Conservation (phyloP, 371 early-diverging fungal species). For the Rhizomucor miehei region DNA sequence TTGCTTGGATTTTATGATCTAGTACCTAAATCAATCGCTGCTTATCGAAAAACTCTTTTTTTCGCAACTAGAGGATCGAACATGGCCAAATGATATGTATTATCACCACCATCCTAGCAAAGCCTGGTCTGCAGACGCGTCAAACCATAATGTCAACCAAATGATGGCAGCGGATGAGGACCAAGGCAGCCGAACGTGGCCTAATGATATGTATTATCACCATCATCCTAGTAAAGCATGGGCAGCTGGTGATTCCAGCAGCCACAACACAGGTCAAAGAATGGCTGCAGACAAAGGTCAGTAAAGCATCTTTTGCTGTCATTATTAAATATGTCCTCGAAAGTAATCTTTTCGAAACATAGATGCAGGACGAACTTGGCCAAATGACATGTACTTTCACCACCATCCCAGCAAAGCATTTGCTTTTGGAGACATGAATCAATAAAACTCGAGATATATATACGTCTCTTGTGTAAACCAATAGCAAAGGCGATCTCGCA, state of each 20-base stretch:
- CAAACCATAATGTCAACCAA: not conserved
- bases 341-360: not conserved
- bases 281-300: conserved; percentile 5
- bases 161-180: too few species aligned
- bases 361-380: conserved; percentile 4
- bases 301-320: not conserved
- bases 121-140: too few species aligned
- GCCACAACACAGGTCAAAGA: conserved; percentile 2
- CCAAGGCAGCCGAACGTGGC: not conserved
- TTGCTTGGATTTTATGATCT: too few species aligned
- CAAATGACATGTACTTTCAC: conserved; percentile 19
- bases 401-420: conserved; percentile 21
- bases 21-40: too few species aligned
- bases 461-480: not conserved
- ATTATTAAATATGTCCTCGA: too few species aligned
- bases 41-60: too few species aligned
- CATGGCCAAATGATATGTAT: conserved; percentile 11
- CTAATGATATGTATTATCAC: not conserved
- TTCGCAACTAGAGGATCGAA: not conserved
- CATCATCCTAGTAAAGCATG: too few species aligned
- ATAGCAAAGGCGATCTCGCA: too few species aligned
- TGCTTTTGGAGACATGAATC: not conserved
- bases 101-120: conserved; percentile 20
- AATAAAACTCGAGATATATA: not conserved
- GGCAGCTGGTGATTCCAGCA: too few species aligned